Base-by-base conservation (phyloP, 305 asterid species). In the Fraxinus velutina region DNA sequence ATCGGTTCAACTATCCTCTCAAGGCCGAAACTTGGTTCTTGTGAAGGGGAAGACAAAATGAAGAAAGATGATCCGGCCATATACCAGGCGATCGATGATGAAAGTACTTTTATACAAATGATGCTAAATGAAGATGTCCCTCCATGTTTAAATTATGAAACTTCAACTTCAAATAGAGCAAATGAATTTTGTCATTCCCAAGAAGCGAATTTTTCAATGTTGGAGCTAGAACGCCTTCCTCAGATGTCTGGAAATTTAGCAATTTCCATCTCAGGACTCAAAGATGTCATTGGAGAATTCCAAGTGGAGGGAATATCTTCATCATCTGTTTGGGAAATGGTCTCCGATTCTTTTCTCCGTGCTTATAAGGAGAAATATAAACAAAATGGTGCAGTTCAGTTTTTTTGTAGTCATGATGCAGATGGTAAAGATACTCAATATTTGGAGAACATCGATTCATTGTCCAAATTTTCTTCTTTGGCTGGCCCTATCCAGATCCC, bases 281-380 rank as follows among this genome's bases (percentile, higher is more conserved):
- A 86, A 86, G 93, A 92, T 81, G 68, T 80, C 66, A 84, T 93
- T 62, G 97, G 97, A 77, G 97, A 93, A 80, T 92, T 94, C 84
- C 83, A 86, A 72, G 92, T 92, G 75, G 97, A 94, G 88, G 95
- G 92, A 44, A 86, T 91, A 81, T 92, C 97, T 50, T 42, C 89
- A 81, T 85, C 93, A 57, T 88, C 89, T 84, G 98, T 87, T 3
- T 96, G 99, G 99, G 93, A 92, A 84, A 90, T 81, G 92, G 93
- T 88, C 83, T 86, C 92, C 72, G 86, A 90, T 82, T 86, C 87
- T 57, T 80, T 93, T 77, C 17, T 91, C 84, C 52, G 37, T 75
- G 90, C 91, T 84, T 89, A 85, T 79, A 83, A 42, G 34, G 90
- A 92, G 84, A 84, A 85, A 32, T 94, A 86, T 86, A 90, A 90